Evolutionary conservation across 345 rosid species (phyloP).

Genomic region (Gossypium australe): DNA sequence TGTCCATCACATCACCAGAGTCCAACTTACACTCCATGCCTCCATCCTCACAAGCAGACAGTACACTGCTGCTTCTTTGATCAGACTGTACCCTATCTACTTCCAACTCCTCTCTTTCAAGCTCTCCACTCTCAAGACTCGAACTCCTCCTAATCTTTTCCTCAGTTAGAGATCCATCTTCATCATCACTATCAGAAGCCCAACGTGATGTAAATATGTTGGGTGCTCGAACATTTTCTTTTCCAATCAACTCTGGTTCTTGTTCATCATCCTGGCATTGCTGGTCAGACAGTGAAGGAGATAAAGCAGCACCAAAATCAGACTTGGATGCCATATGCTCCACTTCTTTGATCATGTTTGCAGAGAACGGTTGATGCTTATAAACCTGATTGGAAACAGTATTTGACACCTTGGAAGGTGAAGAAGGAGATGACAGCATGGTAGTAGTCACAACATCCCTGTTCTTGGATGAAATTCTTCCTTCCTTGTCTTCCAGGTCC

Average conservation of each 20-base stretch:
- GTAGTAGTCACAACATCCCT: constrained; percentile 11
- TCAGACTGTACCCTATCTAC: constrained; percentile 18
- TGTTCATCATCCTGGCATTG: constrained; percentile 19
- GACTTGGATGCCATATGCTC: constrained; percentile 22
- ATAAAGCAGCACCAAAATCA: constrained; percentile 7
- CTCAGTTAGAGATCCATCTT: constrained; percentile 17
- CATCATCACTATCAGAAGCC: constrained; percentile 43
- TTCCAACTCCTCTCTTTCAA: constrained; percentile 29
- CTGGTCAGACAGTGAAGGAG: constrained; percentile 14
- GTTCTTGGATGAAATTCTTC: constrained; percentile 25
- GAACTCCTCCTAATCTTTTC: constrained; percentile 20
- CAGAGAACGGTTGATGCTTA: constrained; percentile 8
- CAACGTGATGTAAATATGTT: constrained; percentile 55
- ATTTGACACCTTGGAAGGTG: constrained; percentile 15
- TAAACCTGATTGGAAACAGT: constrained; percentile 18
- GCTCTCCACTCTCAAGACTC: constrained; percentile 48
- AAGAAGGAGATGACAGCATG: constrained; percentile 11
- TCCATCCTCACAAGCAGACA: constrained; percentile 21
- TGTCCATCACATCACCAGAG: constrained; percentile 24
- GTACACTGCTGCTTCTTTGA: constrained; percentile 21
- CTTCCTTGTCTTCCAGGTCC: neutral
- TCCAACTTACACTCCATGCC: constrained; percentile 25
- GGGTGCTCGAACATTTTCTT: constrained; percentile 34
- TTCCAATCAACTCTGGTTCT: constrained; percentile 32
- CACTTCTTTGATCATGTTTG: constrained; percentile 10